Percentiles rank a stretch among this genome's conserved stretches.
Evolutionary conservation across 345 rosid species (phyloP).

Genomic region (Gossypium arboreum): DNA sequence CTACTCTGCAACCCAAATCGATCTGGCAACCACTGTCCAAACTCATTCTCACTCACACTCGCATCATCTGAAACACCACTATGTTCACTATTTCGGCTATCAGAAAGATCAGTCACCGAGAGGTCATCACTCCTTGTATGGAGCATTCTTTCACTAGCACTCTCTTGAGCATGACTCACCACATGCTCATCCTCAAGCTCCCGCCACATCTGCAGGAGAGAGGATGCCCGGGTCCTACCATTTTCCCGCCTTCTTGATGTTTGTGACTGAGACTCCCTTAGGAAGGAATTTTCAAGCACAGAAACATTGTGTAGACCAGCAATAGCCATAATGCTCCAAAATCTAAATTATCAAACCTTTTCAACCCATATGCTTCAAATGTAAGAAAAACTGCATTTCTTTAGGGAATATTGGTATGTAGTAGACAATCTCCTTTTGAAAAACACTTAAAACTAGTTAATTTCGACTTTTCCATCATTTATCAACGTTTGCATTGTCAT

Average conservation of each 20-base stretch:
- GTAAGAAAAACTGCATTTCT: conserved; percentile 2
- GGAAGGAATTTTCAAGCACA: conserved; percentile 66
- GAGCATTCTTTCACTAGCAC: conserved; percentile 45
- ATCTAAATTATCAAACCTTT: conserved; percentile 20
- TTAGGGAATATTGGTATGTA: background rate
- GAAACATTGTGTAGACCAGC: conserved; percentile 79
- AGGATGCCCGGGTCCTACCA: conserved; percentile 69
- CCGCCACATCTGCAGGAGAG: conserved; percentile 80
- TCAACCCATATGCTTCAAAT: conserved; percentile 47
- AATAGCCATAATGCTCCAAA: conserved; percentile 55
- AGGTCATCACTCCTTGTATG: conserved; percentile 41
- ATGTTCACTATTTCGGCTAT: conserved; percentile 36
- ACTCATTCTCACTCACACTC: conserved; percentile 44
- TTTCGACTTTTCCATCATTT: conserved; percentile 17
- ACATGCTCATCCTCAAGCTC: conserved; percentile 87
- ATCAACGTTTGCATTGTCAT: conserved; percentile 17
- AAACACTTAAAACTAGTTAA: conserved; percentile 20
- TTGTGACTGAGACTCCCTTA: conserved; percentile 60
- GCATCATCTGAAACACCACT: conserved; percentile 41
- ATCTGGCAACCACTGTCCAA: conserved; percentile 54
- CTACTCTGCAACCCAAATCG: conserved; percentile 46
- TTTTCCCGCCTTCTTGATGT: conserved; percentile 45
- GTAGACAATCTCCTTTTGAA: conserved; percentile 19
- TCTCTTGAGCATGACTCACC: conserved; percentile 57
- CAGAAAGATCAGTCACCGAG: conserved; percentile 38